Conservation (phyloP, 108 stramenopile genomes). For the Fistulifera solaris region DNA sequence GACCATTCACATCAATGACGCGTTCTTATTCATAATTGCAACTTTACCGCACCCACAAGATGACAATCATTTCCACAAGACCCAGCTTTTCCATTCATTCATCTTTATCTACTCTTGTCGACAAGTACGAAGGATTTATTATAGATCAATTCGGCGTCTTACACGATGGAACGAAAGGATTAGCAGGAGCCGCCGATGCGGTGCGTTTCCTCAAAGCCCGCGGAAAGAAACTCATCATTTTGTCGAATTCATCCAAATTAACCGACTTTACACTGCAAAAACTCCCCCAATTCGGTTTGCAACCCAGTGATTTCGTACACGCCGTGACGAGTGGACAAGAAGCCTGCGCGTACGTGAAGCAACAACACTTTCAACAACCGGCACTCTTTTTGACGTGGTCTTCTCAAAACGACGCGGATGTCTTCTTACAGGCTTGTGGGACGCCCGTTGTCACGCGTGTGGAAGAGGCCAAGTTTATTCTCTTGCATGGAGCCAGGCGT, state of each 20-base stretch:
- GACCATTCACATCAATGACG: no score
- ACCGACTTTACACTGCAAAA: slow-evolving; percentile 32
- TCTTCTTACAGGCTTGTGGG: slow-evolving; percentile 52
- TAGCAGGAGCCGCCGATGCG: slow-evolving; percentile 56
- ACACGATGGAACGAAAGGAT: slow-evolving; percentile 65
- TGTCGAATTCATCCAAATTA: slow-evolving; percentile 76
- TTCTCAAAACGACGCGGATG: slow-evolving; percentile 26
- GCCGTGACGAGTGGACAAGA: slow-evolving; percentile 82
- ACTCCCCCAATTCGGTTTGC: slow-evolving; percentile 64
- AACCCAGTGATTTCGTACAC: slow-evolving; percentile 46
- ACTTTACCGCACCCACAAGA: no score
- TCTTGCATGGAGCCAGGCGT: slow-evolving; percentile 37
- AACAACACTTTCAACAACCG: slow-evolving; percentile 27
- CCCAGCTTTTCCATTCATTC: no score
- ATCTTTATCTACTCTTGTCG: slow-evolving; percentile 6
- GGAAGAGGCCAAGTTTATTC: slow-evolving; percentile 64
- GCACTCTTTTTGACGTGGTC: slow-evolving; percentile 65
- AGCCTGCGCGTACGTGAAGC: slow-evolving; percentile 31
- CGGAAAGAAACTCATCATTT: slow-evolving; percentile 70
- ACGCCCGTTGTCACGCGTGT: slow-evolving; percentile 28
- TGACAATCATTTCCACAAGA: no score
- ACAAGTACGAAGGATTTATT: slow-evolving; percentile 75
- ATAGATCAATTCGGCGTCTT: slow-evolving; percentile 90
- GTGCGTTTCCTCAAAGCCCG: slow-evolving; percentile 31
- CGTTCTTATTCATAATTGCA: no score